phyloP scores from a whole-genome alignment of 805 yeast species.

The Torulaspora indica region DNA sequence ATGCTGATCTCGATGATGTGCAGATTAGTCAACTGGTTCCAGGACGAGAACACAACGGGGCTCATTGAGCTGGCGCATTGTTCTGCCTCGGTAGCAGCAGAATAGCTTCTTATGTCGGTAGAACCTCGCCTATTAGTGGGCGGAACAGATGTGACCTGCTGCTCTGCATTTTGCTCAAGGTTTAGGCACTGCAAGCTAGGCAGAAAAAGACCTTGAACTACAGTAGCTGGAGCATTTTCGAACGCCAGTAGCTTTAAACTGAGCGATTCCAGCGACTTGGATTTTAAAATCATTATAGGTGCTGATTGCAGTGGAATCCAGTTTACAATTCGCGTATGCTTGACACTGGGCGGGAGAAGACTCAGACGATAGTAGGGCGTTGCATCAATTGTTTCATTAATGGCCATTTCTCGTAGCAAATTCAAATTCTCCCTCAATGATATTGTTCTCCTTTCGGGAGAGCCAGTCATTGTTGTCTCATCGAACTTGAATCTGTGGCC shows the following conservation, averaged over 20 bases:
- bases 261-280: constrained; percentile 17
- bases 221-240: constrained; percentile 10
- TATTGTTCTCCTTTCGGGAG: constrained; percentile 12
- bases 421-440: constrained; percentile 17
- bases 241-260: constrained; percentile 18
- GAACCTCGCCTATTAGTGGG: constrained; percentile 3
- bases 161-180: constrained; percentile 3
- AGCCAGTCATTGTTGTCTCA: constrained; percentile 16
- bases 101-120: not conserved
- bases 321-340: constrained; percentile 19
- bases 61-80: constrained; percentile 12
- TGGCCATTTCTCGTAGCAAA: constrained; percentile 19
- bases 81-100: not conserved
- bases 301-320: constrained; percentile 21
- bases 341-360: constrained; percentile 25
- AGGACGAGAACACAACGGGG: constrained; percentile 26
- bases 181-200: constrained; percentile 15
- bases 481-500: constrained; percentile 30
- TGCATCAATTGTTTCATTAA: constrained; percentile 24
- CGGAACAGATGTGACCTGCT: not conserved
- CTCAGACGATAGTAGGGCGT: constrained; percentile 23
- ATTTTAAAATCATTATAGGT: constrained; percentile 24
- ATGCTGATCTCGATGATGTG: constrained; percentile 4
- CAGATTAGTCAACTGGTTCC: constrained; percentile 25
- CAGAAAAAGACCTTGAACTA: constrained; percentile 26